Percentiles rank a stretch among this genome's conserved stretches.
These are phyloP conservation scores for Tolypocladium pustulatum DNA, from an alignment of 2,329 filamentous ascomycete species.

Conservation along the genomic window DNA sequence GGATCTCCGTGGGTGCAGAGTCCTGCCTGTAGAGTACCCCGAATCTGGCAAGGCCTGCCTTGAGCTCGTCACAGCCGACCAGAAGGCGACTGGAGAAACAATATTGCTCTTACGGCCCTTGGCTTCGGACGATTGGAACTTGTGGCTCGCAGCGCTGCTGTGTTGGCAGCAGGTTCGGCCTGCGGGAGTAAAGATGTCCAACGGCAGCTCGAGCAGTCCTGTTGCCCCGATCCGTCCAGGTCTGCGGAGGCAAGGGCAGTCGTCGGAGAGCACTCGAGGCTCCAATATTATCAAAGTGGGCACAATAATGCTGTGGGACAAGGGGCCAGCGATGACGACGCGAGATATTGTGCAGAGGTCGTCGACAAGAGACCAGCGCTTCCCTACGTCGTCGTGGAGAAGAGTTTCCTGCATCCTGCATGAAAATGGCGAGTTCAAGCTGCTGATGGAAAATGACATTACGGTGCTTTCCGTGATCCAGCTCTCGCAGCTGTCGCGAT, in stretches of 20 bases:
- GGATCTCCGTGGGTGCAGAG: conserved; percentile 64
- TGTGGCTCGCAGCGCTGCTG: conserved; percentile 70
- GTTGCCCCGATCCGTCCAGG: conserved; percentile 28
- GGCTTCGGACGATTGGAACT: conserved; percentile 56
- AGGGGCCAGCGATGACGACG: conserved; percentile 47
- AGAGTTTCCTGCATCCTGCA: conserved; percentile 86
- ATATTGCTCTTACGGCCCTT: conserved; percentile 52
- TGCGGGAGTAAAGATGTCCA: conserved; percentile 42
- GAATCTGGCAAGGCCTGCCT: conserved; percentile 38
- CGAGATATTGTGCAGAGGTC: conserved; percentile 45
- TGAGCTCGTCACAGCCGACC: conserved; percentile 42
- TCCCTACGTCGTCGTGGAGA: conserved; percentile 60
- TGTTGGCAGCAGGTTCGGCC: conserved; percentile 72
- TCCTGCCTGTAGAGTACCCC: conserved; percentile 43
- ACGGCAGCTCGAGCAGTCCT: conserved; percentile 23
- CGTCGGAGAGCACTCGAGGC: conserved; percentile 20
- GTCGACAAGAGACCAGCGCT: conserved; percentile 45
- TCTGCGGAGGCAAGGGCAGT: conserved; percentile 28
- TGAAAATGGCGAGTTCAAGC: conserved; percentile 88
- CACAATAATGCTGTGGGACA: conserved; percentile 86
- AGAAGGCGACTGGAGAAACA: conserved; percentile 32
- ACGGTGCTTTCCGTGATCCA: conserved; percentile 74
- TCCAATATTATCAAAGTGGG: conserved; percentile 89
- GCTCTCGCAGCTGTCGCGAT: conserved; percentile 78
- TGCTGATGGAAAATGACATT: conserved; percentile 78